Conservation (phyloP, 345 rosid genomes). For the Hevea brasiliensis region DNA sequence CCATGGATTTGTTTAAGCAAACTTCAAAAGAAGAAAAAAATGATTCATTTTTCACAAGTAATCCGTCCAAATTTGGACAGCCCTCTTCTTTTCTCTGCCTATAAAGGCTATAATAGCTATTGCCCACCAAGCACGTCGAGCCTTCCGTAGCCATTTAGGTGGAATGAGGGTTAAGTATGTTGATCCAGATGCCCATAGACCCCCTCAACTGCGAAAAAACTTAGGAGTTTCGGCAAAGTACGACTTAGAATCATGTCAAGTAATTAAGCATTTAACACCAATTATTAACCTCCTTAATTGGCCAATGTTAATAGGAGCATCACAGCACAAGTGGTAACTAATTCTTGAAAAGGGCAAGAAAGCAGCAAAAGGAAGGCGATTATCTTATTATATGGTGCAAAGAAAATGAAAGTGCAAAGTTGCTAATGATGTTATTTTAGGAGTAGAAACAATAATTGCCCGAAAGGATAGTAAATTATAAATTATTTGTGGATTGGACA, state of each 20-base stretch:
- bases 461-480: not conserved
- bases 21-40: not conserved
- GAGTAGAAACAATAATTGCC: slow-evolving; percentile 17
- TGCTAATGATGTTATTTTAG: slow-evolving; percentile 8
- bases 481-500: too few species aligned
- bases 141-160: not conserved
- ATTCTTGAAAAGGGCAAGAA: too few species aligned
- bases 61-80: slow-evolving; percentile 5
- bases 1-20: slow-evolving; percentile 17
- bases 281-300: too few species aligned
- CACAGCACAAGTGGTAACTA: too few species aligned
- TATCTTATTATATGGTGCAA: slow-evolving; percentile 1
- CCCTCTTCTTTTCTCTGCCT: not conserved
- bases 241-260: too few species aligned
- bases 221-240: too few species aligned
- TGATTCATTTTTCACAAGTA: not conserved
- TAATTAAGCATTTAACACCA: too few species aligned
- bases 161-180: slow-evolving; percentile 9
- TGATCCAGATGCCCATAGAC: not conserved
- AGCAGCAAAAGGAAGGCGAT: not conserved
- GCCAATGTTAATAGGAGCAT: too few species aligned
- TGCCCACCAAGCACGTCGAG: not conserved
- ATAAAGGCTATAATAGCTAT: too few species aligned
- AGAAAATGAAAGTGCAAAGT: not conserved
- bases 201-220: too few species aligned